Evolutionary conservation across 2,329 filamentous ascomycete genomes (phyloP), one percentile per base, ranked within the genome.

Genomic region (Apiospora aurea): DNA sequence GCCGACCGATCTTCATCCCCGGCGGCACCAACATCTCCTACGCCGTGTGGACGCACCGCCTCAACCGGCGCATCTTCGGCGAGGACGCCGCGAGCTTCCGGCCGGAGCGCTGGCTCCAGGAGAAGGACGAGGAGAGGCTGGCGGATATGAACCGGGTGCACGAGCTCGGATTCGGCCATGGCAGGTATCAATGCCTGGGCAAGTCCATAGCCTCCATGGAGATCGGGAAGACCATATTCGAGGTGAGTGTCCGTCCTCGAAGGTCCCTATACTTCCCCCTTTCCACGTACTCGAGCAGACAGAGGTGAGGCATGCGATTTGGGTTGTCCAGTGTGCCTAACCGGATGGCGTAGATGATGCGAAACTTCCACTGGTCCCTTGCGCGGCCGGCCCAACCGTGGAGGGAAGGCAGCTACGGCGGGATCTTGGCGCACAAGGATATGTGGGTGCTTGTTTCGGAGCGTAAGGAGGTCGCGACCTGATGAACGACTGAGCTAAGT

Each of bases 131-230:
- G 24, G 64, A 16, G 34, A 24, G 34, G 3, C 74, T 78, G 53
- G 75, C 73, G 21, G 74, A 75, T 16, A 81, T 81, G 75, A 74
- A 79, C 49, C 73, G 75, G 7, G 80, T 77, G 0, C 71, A 80
- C 44, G 83, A 83, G 61, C 74, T 82, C 18, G 76, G 81, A 2
- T 85, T 84, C 75, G 81, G 82, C 4, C 76, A 78, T 44, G 83
- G 83, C 1, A 76, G 75, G 21, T 81, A 77, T 67, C 73, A 77
- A 64, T 85, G 84, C 72, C 72, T 84, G n/a, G 84, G 84, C 0
- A 82, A 80, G 73, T 75, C 79, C 38, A 81, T 85, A 41, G 83
- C 83, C 4, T 74, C 80, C 69, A 81, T 85, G 75, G 83, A 84
- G 75, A 68, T 85, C 61, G 79, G 82, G 70, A 85, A 85, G 74